Conservation (phyloP, 2,329 filamentous ascomycete species). For the Ustulina deusta region DNA sequence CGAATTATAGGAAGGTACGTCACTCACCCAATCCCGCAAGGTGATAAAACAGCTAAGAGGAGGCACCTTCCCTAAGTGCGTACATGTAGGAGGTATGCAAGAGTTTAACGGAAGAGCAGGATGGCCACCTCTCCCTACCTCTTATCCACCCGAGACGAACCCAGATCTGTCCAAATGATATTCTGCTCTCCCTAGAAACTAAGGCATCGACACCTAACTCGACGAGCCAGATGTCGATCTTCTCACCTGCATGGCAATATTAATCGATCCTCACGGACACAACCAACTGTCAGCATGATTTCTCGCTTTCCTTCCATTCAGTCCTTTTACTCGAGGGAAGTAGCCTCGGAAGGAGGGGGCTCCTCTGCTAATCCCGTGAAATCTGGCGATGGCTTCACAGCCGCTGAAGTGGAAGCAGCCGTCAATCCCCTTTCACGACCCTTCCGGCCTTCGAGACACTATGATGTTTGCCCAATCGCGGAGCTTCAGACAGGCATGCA, state of each 20-base stretch:
- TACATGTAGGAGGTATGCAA: no score
- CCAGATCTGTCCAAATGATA: background rate
- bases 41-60: background rate
- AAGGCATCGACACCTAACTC: no score
- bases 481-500: slow-evolving; percentile 62
- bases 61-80: background rate
- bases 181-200: background rate
- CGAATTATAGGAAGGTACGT: background rate
- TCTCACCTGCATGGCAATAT: background rate
- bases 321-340: slow-evolving; percentile 52
- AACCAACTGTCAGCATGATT: slow-evolving; percentile 37
- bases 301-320: slow-evolving; percentile 51
- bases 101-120: no score
- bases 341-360: slow-evolving; percentile 14
- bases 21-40: background rate
- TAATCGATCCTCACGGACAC: background rate
- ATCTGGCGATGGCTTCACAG: slow-evolving; percentile 65
- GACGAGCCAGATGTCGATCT: background rate
- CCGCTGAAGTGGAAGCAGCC: slow-evolving; percentile 57
- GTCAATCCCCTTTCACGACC: slow-evolving; percentile 53
- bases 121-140: background rate
- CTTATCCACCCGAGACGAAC: background rate
- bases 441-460: slow-evolving; percentile 59
- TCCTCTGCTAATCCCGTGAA: slow-evolving; percentile 32
- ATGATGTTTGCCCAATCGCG: slow-evolving; percentile 61